Evolutionary conservation across 2,329 filamentous ascomycete species (phyloP).

Genomic region (Aspergillus carbonarius): DNA sequence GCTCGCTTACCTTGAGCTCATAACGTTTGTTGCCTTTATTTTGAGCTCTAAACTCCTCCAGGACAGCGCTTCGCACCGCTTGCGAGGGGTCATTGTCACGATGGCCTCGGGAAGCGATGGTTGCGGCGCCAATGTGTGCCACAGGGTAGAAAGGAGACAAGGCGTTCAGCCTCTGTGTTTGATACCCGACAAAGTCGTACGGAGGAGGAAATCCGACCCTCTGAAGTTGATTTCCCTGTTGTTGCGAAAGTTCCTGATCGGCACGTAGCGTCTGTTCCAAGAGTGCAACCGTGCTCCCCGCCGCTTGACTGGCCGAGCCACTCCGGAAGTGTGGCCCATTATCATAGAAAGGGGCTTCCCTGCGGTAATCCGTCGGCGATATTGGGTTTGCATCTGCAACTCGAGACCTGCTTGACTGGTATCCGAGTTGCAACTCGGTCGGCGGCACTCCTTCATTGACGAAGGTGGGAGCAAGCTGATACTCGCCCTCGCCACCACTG

Average conservation of each 20-base stretch:
- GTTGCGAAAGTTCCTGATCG: conserved; percentile 37
- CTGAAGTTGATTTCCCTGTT: conserved; percentile 27
- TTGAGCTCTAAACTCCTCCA: conserved; percentile 77
- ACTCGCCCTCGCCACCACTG: conserved; percentile 28
- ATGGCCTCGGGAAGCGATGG: conserved; percentile 44
- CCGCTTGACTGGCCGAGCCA: conserved; percentile 43
- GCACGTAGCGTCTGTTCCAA: conserved; percentile 52
- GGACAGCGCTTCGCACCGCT: conserved; percentile 66
- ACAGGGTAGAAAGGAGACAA: conserved; percentile 39
- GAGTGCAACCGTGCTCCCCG: conserved; percentile 45
- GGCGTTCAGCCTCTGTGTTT: conserved; percentile 32
- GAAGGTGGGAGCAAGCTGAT: conserved; percentile 27
- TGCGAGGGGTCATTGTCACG: conserved; percentile 61
- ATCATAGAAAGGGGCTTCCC: conserved; percentile 47
- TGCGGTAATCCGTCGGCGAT: conserved; percentile 49
- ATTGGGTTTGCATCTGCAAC: conserved; percentile 46
- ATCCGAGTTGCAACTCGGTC: conserved; percentile 32
- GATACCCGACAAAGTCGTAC: conserved; percentile 37
- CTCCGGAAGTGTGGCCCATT: conserved; percentile 49
- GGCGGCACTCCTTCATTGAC: conserved; percentile 26
- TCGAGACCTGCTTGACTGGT: conserved; percentile 41
- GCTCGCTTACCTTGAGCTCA: conserved; percentile 66
- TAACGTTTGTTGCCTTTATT: conserved; percentile 72
- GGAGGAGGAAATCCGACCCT: conserved; percentile 31
- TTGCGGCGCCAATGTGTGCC: conserved; percentile 29